Evolutionary conservation across 768 basidiomycete species (phyloP), one percentile per base, ranked within the genome.

Genomic region (Tephrocybe sp.): DNA sequence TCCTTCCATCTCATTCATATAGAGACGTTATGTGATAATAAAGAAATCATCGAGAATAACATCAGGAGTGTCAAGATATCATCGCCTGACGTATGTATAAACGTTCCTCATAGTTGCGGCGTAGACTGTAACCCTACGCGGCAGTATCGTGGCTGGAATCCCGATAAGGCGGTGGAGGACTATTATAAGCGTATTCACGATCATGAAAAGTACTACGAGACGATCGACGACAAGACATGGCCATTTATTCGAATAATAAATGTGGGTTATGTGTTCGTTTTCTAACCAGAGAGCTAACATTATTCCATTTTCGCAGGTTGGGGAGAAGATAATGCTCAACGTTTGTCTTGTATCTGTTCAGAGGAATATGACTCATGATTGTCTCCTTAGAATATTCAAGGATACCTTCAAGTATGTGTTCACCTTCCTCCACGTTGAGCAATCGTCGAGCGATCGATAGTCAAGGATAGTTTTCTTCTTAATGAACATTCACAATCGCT

Each of bases 401-500:
- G 93, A 47, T 95, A 95, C 60, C 73, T 95, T 2, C 90, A 92
- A 69, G 88, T 87, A 51, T 29, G 71, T 24, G 15, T 40, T 22
- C 23, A 22, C 27, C 31, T 11, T n/a, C 30, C 27, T 13, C 16
- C 25, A 18, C 23, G 15, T 37, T 24, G 22, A 42, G 18, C 38
- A 50, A 9, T 18, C 41, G 5, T 50, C 58, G 6, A 57, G 44
- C 43, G 45, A 12, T 24, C 25, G 24, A 13, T 45, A 98, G 85
- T 92, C 92, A 2, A 75, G 95, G 52, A 94, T 97, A 51, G 91
- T 98, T 21, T 99, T 98, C 77, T 98, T 97, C 77, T 75, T 99
- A 38, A 98, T 98, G 97, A 99, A 99, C 65, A 97, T 99, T 41
- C 95, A 99, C 69, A 97, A 94, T 61, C 78, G 80, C 54, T 89